These are phyloP conservation scores for Jackrogersella minutella DNA, from an alignment of 495 filamentous ascomycete species.

Conservation along the genomic window DNA sequence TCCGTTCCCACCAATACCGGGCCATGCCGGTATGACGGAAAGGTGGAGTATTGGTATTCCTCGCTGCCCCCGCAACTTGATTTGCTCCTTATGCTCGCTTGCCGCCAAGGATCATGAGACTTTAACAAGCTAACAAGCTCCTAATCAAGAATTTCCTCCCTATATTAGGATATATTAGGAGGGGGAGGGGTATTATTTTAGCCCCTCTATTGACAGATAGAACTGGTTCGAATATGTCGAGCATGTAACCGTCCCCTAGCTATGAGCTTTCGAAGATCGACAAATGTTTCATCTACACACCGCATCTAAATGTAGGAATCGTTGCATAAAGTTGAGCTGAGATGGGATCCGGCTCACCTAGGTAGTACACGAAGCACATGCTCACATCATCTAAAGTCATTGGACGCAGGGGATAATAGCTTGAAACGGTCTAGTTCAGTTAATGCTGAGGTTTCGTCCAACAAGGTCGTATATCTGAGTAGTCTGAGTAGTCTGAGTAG, in stretches of 20 bases:
- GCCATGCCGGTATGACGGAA: slow-evolving; percentile 21
- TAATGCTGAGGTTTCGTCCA: slow-evolving; percentile 9
- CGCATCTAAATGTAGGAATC: not conserved
- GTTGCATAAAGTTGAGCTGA: slow-evolving; percentile 5
- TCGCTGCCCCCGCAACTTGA: slow-evolving; percentile 24
- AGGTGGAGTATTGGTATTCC: slow-evolving; percentile 19
- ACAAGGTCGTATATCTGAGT: slow-evolving; percentile 20
- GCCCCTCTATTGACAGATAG: not conserved
- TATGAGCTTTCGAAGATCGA: not conserved
- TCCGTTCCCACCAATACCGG: slow-evolving; percentile 9
- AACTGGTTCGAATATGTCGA: not conserved
- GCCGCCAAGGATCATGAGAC: slow-evolving; percentile 13
- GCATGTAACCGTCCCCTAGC: not conserved
- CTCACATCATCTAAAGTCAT: slow-evolving; percentile 18
- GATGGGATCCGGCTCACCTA: not conserved
- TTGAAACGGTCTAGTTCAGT: slow-evolving; percentile 6
- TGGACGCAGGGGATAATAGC: slow-evolving; percentile 10
- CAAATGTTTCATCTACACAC: not conserved
- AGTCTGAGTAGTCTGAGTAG: too few species aligned
- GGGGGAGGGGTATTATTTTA: not conserved
- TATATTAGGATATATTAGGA: not conserved
- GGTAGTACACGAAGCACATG: slow-evolving; percentile 20
- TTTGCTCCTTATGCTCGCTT: slow-evolving; percentile 13
- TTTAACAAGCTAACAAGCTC: slow-evolving; percentile 1
- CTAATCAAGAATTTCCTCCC: not conserved